Base-by-base conservation (phyloP, 2,329 filamentous ascomycete species). In the Gremmenia infestans region DNA sequence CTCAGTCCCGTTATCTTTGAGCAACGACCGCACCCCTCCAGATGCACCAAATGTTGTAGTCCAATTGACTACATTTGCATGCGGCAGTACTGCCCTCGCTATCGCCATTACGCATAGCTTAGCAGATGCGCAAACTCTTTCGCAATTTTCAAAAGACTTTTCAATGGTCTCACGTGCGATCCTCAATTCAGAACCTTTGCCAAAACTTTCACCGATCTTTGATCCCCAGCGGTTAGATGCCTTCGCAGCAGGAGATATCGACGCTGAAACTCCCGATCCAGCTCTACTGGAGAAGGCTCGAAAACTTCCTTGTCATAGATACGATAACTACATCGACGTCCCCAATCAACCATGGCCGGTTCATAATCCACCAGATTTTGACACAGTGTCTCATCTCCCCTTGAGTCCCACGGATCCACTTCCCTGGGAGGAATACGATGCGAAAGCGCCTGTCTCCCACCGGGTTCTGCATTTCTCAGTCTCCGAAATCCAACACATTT, bases 361-460 rank as follows among this genome's bases (percentile, higher is more conserved):
- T n/a, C 36, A 55, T 4, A 48, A 52, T 11, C 65, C 63, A 11
- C 55, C 57, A 0, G 62, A 66, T 65, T 32, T 61, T 58, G 25
- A 69, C 65, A 15, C 67, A 60, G 55, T 70, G 58, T 3, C 25
- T 57, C 37, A 57, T 32, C 35, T 57, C 4, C 50, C 50, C 6
- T 57, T 63, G 22, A 61, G 55, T 51, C 64, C 72, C 0, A 70
- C 72, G 3, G 67, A 66, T 0, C 65, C 68, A 3, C 71, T 70
- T 6, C 73, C 71, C 19, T 78, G 73, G 76, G 63, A 67, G 7
- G 72, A 74, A 11, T 79, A 74, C 74, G 69, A 79, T 52, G 51
- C 67, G 15, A 47, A 59, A 1, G 62, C 65, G 0, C 65, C 73
- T 0, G 70, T 75, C 1, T 61, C 61, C 0, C 63, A 72, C 47